phyloP scores from a whole-genome alignment of 331 rosid species.

The Pyracantha coccinea region DNA sequence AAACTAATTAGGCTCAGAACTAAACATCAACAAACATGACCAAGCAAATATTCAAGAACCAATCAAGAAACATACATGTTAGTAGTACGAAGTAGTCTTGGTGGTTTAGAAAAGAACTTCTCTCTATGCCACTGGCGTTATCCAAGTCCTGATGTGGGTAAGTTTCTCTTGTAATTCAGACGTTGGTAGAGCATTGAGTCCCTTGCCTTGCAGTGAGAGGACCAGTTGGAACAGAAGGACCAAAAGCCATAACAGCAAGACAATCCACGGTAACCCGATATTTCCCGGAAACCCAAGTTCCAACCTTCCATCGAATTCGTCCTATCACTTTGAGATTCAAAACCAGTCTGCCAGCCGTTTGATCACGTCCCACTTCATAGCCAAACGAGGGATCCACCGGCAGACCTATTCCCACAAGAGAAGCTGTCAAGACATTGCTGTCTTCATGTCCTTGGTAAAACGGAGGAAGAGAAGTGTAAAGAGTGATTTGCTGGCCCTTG shows the following conservation, averaged over 20 bases:
- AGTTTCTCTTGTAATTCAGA: constrained; percentile 14
- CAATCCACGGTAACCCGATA: constrained; percentile 67
- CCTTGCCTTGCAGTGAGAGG: constrained; percentile 54
- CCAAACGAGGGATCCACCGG: constrained; percentile 77
- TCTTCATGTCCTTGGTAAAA: constrained; percentile 74
- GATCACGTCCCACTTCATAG: constrained; percentile 72
- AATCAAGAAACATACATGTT: neutral
- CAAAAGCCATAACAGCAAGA: constrained; percentile 62
- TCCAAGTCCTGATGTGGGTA: neutral
- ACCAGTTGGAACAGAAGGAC: constrained; percentile 33
- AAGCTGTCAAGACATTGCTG: constrained; percentile 55
- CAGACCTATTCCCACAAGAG: constrained; percentile 46
- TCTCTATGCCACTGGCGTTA: neutral
- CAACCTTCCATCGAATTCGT: constrained; percentile 78
- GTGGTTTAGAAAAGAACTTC: neutral
- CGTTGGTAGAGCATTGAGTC: constrained; percentile 63
- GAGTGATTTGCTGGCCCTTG: constrained; percentile 73
- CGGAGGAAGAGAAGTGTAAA: constrained; percentile 52
- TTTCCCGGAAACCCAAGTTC: constrained; percentile 87
- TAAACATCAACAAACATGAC: constrained; percentile 11
- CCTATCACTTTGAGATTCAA: constrained; percentile 60
- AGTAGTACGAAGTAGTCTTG: neutral
- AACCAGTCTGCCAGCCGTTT: constrained; percentile 45
- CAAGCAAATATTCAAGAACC: constrained; percentile 20
- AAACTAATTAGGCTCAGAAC: constrained; percentile 19